Evolutionary conservation across 805 yeast species (phyloP), one percentile per base, ranked within the genome.

Genomic region (Metschnikowia colocasiae): DNA sequence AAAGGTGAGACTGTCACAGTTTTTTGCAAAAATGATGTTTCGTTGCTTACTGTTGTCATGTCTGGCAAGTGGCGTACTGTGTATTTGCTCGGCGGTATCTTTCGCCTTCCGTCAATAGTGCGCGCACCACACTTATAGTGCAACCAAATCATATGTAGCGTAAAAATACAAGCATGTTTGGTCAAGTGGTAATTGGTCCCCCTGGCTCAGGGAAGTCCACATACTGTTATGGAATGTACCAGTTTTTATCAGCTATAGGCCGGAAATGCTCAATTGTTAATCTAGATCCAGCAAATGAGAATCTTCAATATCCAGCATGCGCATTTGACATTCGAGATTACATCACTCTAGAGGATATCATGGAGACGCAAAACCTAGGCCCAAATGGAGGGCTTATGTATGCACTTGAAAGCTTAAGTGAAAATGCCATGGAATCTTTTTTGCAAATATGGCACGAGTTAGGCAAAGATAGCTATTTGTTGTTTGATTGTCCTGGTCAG

Each of bases 171-270:
- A n/a, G 8, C 12, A 73, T 73, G 77, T 87, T 87, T 65, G 97
- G 95, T 3, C 97, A 94, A 67, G 80, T 94, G 8, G 91, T 92
- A 8, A 89, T 94, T 32, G 99, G 99, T 0, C 98, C 99, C 0
- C 99, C 99, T 0, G 99, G 99, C 1, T 79, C 96, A 0, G 99
- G 99, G 1, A 94, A 94, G 61, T 87, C 97, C 0, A 95, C 99
- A 0, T 94, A 88, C 63, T 91, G 97, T 64, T 74, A 82, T 63
- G 99, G 99, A 36, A 82, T 92, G 82, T 79, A 79, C 53, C 98
- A 94, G 70, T 94, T 94, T 65, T 76, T 92, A 58, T 85, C 87
- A 50, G 96, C 98, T 1, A 90, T 95, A 43, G 99, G 99, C 5
- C 73, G 99, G 50, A 85, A 87, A 58, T 82, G 87, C 40, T 75